Evolutionary conservation across 2,329 filamentous ascomycete genomes (phyloP), one percentile per base, ranked within the genome.

Genomic region (Atkinsonella hypoxylon): DNA sequence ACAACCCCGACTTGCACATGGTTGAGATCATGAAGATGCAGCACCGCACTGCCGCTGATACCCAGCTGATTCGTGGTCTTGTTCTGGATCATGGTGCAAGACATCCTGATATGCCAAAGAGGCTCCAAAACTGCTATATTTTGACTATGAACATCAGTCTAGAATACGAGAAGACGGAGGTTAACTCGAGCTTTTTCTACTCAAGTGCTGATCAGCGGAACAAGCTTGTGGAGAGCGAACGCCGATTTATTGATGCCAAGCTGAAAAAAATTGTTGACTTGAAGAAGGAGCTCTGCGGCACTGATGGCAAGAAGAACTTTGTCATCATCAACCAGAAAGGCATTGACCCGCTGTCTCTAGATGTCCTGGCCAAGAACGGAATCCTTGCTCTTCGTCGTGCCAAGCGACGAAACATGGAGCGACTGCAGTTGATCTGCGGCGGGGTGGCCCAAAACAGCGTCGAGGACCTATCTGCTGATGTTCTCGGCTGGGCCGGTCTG

Each of bases 21-120:
- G 79, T 98, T 58, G 93, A 98, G 72, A 97, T 98, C 62, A 98
- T 98, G 93, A 97, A 95, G 68, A 97, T 98, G 91, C 93, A 98
- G 74, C 93, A 98, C 74, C 87, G 91, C 60, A 89, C 88, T 48
- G 90, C 91, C 53, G 88, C 93, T 32, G 93, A 98, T 69, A 98
- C 93, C 51, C 89, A 95, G 69, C 81, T 98, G 53, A 96, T 98
- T 68, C 83, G 87, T 57, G 93, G 93, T 53, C 77, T 98, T 52
- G 93, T 89, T 10, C 75, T 98, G 54, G 93, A 98, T 63, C 93
- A 98, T 68, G 93, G 93, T 58, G 90, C 93, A 12, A 82, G 93
- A 64, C 93, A 98, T 70, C 93, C 93, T 3, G 93, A 98, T 64
- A 98, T 98, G 93, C 89, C 93, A 9, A 97, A 95, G 76, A 79